Conservation (phyloP, 345 rosid species). For the Pistacia integerrima region DNA sequence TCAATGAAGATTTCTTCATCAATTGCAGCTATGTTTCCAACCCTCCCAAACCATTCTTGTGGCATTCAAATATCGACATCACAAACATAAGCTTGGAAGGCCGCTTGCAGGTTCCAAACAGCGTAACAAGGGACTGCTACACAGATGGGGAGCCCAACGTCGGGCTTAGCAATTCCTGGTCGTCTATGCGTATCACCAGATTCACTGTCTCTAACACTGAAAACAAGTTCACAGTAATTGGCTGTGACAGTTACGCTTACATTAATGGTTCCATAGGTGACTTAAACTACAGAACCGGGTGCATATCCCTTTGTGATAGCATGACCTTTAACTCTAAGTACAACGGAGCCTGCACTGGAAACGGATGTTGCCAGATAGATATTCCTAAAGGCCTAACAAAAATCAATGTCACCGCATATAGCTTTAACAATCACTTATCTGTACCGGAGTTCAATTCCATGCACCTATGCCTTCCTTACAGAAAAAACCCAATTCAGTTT, state of each 20-base stretch:
- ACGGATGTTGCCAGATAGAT: slow-evolving; percentile 10
- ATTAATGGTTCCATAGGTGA: not conserved
- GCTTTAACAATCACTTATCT: not conserved
- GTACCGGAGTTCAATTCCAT: slow-evolving; percentile 11
- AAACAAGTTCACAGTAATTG: not conserved
- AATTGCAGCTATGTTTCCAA: not conserved
- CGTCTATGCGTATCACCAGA: too few relatives aligned
- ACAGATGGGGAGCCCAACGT: not conserved
- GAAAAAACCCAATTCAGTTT: slow-evolving; percentile 10
- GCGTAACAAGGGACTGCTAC: not conserved
- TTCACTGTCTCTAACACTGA: not conserved
- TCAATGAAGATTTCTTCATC: not conserved
- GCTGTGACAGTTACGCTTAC: not conserved
- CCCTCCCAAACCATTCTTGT: not conserved
- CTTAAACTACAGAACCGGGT: not conserved
- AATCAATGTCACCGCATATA: not conserved
- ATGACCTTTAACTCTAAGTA: not conserved
- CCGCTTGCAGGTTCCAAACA: not conserved
- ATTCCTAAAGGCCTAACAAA: not conserved
- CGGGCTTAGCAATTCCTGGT: not conserved
- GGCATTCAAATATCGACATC: not conserved
- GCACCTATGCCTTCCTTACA: slow-evolving; percentile 30
- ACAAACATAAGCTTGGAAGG: not conserved
- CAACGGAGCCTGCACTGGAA: not conserved
- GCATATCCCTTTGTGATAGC: not conserved